Evolutionary conservation across 192 early-diverging fungal genomes (phyloP).

Genomic region (Backusella psychrophila): DNA sequence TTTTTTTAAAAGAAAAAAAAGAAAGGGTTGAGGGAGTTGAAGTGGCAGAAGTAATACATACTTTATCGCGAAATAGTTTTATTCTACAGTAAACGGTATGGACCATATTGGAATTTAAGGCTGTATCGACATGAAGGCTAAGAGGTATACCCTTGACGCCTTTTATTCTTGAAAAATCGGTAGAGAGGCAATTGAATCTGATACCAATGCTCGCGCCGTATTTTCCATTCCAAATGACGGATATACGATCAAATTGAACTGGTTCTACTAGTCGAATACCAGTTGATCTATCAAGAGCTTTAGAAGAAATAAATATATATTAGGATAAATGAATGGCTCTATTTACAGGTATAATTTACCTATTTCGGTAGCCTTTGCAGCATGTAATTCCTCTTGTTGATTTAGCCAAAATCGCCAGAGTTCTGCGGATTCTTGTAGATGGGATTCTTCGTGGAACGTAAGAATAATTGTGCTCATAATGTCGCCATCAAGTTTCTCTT

Average conservation of each 20-base stretch:
- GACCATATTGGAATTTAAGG: slow-evolving; percentile 8
- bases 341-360: slow-evolving; percentile 23
- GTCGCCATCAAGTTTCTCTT: slow-evolving; percentile 42
- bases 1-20: not conserved
- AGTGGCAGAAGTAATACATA: slow-evolving; percentile 12
- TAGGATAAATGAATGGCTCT: not conserved
- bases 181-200: slow-evolving; percentile 71
- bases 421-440: slow-evolving; percentile 55
- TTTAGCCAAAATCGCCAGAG: slow-evolving; percentile 77
- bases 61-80: slow-evolving; percentile 61
- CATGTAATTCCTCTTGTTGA: slow-evolving; percentile 58
- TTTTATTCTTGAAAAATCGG: slow-evolving; percentile 74
- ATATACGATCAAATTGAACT: slow-evolving; percentile 60
- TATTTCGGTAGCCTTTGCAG: slow-evolving; percentile 64
- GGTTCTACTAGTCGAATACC: slow-evolving; percentile 14
- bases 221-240: slow-evolving; percentile 65
- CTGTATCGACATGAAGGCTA: slow-evolving; percentile 44
- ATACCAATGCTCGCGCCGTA: slow-evolving; percentile 60
- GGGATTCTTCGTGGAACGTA: slow-evolving; percentile 68
- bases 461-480: slow-evolving; percentile 58
- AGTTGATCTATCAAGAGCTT: slow-evolving; percentile 6
- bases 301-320: not conserved
- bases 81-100: slow-evolving; percentile 60
- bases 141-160: slow-evolving; percentile 73
- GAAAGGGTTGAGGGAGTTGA: not conserved